Evolutionary conservation across 2,329 filamentous ascomycete genomes (phyloP).

Genomic region (Ascochyta clinopodiicola): DNA sequence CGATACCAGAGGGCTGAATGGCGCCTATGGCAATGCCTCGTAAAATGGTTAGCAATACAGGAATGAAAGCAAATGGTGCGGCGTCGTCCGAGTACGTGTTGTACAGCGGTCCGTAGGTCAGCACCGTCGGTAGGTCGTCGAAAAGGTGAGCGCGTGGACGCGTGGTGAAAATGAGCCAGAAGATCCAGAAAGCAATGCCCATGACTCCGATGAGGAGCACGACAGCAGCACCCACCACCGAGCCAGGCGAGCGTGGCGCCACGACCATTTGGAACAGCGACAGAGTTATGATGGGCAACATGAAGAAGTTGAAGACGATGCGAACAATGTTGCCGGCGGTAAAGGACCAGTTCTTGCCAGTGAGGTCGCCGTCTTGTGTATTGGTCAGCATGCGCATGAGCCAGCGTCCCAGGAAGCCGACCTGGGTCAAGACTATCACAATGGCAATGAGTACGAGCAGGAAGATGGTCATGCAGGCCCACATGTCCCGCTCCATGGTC

Average conservation of each 20-base stretch:
- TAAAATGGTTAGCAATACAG: conserved; percentile 82
- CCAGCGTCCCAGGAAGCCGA: conserved; percentile 80
- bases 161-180: conserved; percentile 79
- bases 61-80: conserved; percentile 86
- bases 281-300: conserved; percentile 83
- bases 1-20: conserved; percentile 89
- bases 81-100: conserved; percentile 97
- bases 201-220: conserved; percentile 76
- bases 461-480: conserved; percentile 94
- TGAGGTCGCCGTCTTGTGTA: conserved; percentile 82
- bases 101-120: conserved; percentile 91
- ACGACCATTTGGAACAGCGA: conserved; percentile 92
- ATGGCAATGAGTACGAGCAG: conserved; percentile 76
- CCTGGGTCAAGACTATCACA: conserved; percentile 73
- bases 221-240: conserved; percentile 75
- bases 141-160: conserved; percentile 87
- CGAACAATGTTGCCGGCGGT: conserved; percentile 66
- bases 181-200: conserved; percentile 77
- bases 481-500: conserved; percentile 76
- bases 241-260: conserved; percentile 69
- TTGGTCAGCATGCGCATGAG: conserved; percentile 73
- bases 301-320: conserved; percentile 89
- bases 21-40: conserved; percentile 91
- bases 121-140: conserved; percentile 87
- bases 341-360: conserved; percentile 91